Conservation (phyloP, 306 rosid species). For the Medicago truncatula region DNA sequence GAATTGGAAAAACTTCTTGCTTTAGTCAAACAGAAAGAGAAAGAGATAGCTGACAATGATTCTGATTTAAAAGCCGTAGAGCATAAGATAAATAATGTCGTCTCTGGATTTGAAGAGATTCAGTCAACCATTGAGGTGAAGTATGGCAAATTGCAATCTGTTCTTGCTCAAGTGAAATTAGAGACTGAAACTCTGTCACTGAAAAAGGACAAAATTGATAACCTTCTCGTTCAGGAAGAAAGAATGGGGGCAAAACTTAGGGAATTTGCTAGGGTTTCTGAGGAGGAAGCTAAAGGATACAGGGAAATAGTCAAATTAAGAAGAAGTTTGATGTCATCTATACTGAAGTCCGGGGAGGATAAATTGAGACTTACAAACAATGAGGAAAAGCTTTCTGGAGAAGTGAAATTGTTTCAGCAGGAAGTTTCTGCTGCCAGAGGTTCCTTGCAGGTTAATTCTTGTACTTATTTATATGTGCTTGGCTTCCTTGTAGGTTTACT, state of each 20-base stretch:
- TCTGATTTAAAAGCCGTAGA: constrained; percentile 61
- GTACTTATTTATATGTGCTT: constrained; percentile 23
- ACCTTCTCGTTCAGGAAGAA: constrained; percentile 55
- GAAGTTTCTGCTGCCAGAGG: constrained; percentile 71
- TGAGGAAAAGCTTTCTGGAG: constrained; percentile 72
- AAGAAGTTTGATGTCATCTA: constrained; percentile 64
- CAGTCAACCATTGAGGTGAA: constrained; percentile 63
- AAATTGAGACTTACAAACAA: constrained; percentile 63
- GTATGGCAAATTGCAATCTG: constrained; percentile 56
- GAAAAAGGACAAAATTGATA: constrained; percentile 66
- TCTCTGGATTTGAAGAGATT: constrained; percentile 67
- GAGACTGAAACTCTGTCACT: constrained; percentile 59
- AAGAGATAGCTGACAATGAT: constrained; percentile 73
- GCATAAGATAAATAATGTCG: constrained; percentile 58
- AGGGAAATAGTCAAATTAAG: constrained; percentile 59
- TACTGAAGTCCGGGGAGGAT: constrained; percentile 71
- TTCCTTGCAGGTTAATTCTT: constrained; percentile 69
- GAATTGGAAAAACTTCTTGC: constrained; percentile 72
- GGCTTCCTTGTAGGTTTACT: constrained; percentile 67
- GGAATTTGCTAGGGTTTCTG: constrained; percentile 60
- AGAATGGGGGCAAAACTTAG: constrained; percentile 57
- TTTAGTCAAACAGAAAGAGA: constrained; percentile 71
- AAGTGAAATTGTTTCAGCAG: constrained; percentile 65
- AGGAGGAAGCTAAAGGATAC: constrained; percentile 68
- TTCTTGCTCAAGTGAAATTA: constrained; percentile 57